Evolutionary conservation across 169 alveolate species (phyloP).

Genomic region (Cryptosporidium sp.): DNA sequence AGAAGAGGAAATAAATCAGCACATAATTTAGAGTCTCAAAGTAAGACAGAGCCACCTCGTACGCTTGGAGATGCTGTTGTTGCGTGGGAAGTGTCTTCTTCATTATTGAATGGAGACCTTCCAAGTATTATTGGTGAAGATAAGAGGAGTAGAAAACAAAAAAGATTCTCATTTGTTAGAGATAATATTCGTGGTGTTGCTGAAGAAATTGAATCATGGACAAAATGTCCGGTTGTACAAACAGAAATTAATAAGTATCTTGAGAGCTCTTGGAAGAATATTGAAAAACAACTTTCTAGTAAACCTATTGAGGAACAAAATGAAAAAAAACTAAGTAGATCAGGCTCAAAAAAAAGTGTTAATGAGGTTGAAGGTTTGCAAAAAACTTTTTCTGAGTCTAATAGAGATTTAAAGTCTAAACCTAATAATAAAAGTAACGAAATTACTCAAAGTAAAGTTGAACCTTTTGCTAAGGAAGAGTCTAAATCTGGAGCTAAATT

Average conservation of each 20-base stretch:
- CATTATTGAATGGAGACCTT: constrained; percentile 50
- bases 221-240: constrained; percentile 71
- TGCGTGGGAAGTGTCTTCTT: constrained; percentile 46
- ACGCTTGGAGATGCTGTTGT: constrained; percentile 69
- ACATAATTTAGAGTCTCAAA: constrained; percentile 10
- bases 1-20: constrained; percentile 47
- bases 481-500: background rate
- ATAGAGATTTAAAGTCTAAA: background rate
- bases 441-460: background rate
- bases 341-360: background rate
- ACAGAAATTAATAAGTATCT: constrained; percentile 50
- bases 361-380: background rate
- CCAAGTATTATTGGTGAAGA: constrained; percentile 74
- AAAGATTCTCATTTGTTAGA: constrained; percentile 71
- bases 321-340: background rate
- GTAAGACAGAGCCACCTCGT: constrained; percentile 32
- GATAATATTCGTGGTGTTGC: constrained; percentile 75
- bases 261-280: constrained; percentile 61
- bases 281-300: constrained; percentile 14
- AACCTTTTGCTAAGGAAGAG: background rate
- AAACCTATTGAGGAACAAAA: background rate
- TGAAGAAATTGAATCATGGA: constrained; percentile 75
- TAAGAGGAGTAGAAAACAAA: constrained; percentile 60
- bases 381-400: constrained; percentile 1
- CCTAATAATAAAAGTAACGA: background rate